Base-by-base conservation (phyloP, 2,329 filamentous ascomycete species). In the Sordariomycetes sp. region DNA sequence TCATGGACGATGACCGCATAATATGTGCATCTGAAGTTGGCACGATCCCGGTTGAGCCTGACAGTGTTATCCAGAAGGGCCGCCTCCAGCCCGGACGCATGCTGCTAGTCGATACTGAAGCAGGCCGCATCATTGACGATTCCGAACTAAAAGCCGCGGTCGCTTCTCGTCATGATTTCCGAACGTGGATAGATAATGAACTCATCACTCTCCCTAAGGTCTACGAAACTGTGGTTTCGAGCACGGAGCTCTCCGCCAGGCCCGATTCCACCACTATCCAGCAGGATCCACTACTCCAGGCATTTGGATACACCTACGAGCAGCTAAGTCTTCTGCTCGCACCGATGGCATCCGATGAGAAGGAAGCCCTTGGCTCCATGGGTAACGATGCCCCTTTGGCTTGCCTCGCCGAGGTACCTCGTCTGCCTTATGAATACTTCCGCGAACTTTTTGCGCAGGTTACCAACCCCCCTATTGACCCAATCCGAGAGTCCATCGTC, bases 21-120 rank as follows among this genome's bases (percentile, higher is more conserved):
- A 90, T 97, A 65, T 97, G 92, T 72, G 92, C 91, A 45, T 97
- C 92, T 13, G 92, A 97, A 72, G 92, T 97, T 61, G 92, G 92
- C 66, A 92, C 92, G 12, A 96, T 97, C 62, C 80, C 82, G 54
- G 88, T 97, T 61, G 91, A 96, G 62, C 90, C 92, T 2, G 90
- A 96, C 75, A 81, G 82, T 53, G 85, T 97, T 55, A 80, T 96
- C 45, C 89, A 96, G 68, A 97, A 97, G 76, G 92, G 92, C 34
- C 87, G 92, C 67, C 77, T 97, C 60, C 90, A 96, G 73, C 92
- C 92, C 32, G 92, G 92, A 64, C 90, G 90, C 67, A 97, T 97
- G 92, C 79, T 97, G 65, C 78, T 97, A 61, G 92, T 97, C 63
- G 92, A 97, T 68, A 97, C 92, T 35, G 78, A 91, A 62, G 79